Evolutionary conservation across 75 land plant species (phyloP), one percentile per base, ranked within the genome.

Genomic region (Larix kaempferi): DNA sequence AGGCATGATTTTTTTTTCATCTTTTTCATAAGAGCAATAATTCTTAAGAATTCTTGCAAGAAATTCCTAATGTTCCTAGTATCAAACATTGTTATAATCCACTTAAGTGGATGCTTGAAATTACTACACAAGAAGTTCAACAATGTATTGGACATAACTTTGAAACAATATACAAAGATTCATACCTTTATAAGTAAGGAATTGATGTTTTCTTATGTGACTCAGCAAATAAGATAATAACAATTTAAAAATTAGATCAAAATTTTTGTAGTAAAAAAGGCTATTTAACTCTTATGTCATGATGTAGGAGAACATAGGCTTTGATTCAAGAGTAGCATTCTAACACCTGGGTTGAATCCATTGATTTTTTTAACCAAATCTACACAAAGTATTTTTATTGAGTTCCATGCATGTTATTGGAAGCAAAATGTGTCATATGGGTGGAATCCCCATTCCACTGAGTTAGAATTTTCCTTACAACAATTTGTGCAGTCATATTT

Each of bases 361-460:
- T 74, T 90, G 62, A 78, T 79, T 37, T 92, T 92, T 66, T 25
- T 82, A 44, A 76, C 88, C 22, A 57, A 69, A 41, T 89, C 71
- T 79, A 62, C 92, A 27, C 90, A 88, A 78, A 74, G 81, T 67
- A 35, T 12, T 17, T 26, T 74, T 7, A 78, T 84, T 6, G 92
- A 92, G 57, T 90, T 87, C 72, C 12, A 44, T 19, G 78, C 78
- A 1, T 87, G 90, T 73, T 66, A 81, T 14, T 82, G 88, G 88
- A 92, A 92, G 75, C 94, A 92, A 84, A 78, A 84, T 75, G 81
- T 87, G 75, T 84, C 88, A 17, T 92, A 89, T 62, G 88, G 92
- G 94, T 86, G 94, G 78, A 92, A 86, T 74, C 94, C 94, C 33
- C 77, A 49, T 23, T 92, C 89, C 79, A 92, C 88, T 80, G 86